phyloP scores from a whole-genome alignment of 164 flowering plant genomes.

The Amborella trichopoda region DNA sequence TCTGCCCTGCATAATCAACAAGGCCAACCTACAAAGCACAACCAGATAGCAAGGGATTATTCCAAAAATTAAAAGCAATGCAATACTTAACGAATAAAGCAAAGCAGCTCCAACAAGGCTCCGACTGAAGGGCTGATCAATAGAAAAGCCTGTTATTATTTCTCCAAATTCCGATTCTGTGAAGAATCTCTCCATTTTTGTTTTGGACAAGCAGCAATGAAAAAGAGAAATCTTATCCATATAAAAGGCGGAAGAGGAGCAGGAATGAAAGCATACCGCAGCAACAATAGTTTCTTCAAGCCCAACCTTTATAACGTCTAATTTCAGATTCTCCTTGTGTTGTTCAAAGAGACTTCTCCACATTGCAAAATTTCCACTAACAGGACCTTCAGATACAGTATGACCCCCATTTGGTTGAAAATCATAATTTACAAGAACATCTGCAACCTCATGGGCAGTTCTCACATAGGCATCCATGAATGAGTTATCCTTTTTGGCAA shows the following conservation, averaged over 20 bases:
- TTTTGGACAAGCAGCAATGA: no score
- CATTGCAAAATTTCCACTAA: conserved; percentile 20
- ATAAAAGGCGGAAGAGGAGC: no score
- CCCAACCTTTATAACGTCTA: conserved; percentile 34
- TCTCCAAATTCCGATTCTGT: no score
- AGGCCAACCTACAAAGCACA: conserved; percentile 34
- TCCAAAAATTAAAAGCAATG: no score
- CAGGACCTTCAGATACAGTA: conserved; percentile 21
- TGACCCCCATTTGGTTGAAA: conserved; percentile 10
- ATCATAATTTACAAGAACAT: conserved; percentile 25
- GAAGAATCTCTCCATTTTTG: no score
- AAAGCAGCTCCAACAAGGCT: no score
- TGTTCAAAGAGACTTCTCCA: conserved; percentile 41
- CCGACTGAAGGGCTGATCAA: no score
- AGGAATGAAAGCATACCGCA: conserved; percentile 39
- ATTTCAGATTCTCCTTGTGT: conserved; percentile 17
- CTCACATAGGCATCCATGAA: conserved; percentile 23
- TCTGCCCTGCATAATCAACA: conserved; percentile 15
- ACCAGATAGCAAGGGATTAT: conserved; percentile 1
- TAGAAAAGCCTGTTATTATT: no score
- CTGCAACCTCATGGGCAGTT: conserved; percentile 17
- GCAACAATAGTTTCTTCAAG: conserved; percentile 22
- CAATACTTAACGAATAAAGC: no score
- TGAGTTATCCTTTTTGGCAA: conserved; percentile 17
- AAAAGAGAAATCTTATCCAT: no score